A percentile compares a stretch with the other conserved stretches of the same genome.
phyloP scores from a whole-genome alignment of 2,329 filamentous ascomycete genomes.

The Cytospora piceicola region DNA sequence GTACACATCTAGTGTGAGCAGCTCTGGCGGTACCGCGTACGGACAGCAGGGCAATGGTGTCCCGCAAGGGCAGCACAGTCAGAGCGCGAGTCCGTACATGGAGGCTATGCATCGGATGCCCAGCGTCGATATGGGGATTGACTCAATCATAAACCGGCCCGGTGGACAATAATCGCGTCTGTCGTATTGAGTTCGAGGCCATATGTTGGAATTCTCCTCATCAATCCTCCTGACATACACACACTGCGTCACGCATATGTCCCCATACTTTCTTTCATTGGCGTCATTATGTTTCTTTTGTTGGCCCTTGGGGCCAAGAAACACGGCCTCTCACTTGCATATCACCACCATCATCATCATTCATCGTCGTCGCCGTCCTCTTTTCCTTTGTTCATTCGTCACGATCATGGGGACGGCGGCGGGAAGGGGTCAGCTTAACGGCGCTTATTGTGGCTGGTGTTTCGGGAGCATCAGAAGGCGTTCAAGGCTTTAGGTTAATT shows the following conservation, averaged over 20 bases:
- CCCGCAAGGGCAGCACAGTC: slow-evolving; percentile 38
- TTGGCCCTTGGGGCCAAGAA: slow-evolving; percentile 9
- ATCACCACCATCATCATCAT: slow-evolving; percentile 1
- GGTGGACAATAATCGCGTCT: slow-evolving; percentile 33
- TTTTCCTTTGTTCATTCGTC: slow-evolving; percentile 19
- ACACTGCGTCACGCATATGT: background rate
- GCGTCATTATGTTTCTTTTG: slow-evolving; percentile 12
- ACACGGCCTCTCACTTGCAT: slow-evolving; percentile 11
- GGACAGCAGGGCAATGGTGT: slow-evolving; percentile 38
- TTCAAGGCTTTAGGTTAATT: slow-evolving; percentile 21
- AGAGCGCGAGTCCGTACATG: slow-evolving; percentile 53
- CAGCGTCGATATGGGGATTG: slow-evolving; percentile 65
- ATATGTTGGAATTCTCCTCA: background rate
- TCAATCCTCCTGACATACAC: background rate
- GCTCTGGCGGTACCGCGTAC: slow-evolving; percentile 44
- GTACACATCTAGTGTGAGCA: slow-evolving; percentile 60
- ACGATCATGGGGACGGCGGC: background rate
- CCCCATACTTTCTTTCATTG: background rate
- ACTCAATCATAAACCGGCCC: slow-evolving; percentile 59
- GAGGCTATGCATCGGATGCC: slow-evolving; percentile 52
- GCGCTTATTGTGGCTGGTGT: slow-evolving; percentile 17
- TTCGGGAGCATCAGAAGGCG: slow-evolving; percentile 18
- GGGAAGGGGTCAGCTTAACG: background rate
- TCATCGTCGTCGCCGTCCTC: background rate
- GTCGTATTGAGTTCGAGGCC: background rate